These are phyloP conservation scores for Trichoderma asperelloides DNA, from an alignment of 495 filamentous ascomycete genomes.

Conservation along the genomic window DNA sequence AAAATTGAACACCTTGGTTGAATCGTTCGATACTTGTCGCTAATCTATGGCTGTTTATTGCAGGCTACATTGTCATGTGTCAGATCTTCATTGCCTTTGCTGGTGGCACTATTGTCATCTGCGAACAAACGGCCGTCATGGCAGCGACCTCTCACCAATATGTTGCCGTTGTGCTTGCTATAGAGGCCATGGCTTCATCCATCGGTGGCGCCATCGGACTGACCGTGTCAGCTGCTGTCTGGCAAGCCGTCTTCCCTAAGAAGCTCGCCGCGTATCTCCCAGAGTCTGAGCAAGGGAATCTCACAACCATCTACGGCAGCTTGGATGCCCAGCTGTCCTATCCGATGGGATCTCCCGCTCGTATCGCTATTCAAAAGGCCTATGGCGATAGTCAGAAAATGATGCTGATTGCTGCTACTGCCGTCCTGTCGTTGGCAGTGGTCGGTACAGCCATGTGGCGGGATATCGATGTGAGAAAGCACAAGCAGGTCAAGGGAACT, in stretches of 20 bases:
- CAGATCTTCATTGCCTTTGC: slow-evolving; percentile 72
- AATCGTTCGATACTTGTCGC: not conserved
- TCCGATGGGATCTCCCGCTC: slow-evolving; percentile 35
- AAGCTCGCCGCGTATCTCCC: slow-evolving; percentile 50
- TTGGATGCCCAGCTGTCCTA: slow-evolving; percentile 45
- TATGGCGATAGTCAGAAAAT: slow-evolving; percentile 47
- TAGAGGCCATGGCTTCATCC: slow-evolving; percentile 50
- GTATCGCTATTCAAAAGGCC: slow-evolving; percentile 45
- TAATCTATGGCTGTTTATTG: not conserved
- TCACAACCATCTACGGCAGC: slow-evolving; percentile 42
- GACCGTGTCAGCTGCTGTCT: slow-evolving; percentile 56
- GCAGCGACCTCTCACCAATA: slow-evolving; percentile 56
- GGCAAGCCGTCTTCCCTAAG: slow-evolving; percentile 49
- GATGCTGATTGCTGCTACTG: slow-evolving; percentile 47
- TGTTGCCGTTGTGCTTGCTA: slow-evolving; percentile 55
- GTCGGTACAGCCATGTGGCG: slow-evolving; percentile 40
- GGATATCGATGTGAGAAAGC: slow-evolving; percentile 48
- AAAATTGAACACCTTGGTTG: not conserved
- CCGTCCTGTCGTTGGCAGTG: slow-evolving; percentile 40
- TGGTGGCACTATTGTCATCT: slow-evolving; percentile 50
- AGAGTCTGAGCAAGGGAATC: slow-evolving; percentile 34
- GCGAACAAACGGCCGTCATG: slow-evolving; percentile 59
- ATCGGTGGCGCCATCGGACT: slow-evolving; percentile 59
- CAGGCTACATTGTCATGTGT: slow-evolving; percentile 60
- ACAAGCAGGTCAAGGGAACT: slow-evolving; percentile 31